Percentiles rank a stretch among this genome's conserved stretches.
These are phyloP conservation scores for Talaromyces islandicus DNA, from an alignment of 2,329 filamentous ascomycete genomes.

Conservation along the genomic window DNA sequence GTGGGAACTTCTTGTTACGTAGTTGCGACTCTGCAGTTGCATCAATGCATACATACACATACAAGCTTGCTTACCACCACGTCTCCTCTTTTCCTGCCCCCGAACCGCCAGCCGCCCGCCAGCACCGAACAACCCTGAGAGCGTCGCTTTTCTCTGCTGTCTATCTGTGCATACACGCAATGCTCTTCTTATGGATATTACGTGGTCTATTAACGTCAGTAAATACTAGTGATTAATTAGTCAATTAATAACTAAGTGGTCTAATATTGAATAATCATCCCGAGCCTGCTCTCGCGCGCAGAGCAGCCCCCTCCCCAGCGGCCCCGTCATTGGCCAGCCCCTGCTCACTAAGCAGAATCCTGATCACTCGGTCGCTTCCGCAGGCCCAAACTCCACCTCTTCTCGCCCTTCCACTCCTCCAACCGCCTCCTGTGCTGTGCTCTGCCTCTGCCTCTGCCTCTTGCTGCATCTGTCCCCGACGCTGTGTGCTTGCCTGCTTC, in stretches of 20 bases:
- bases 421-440: conserved; percentile 1
- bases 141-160: not conserved
- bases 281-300: not conserved
- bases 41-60: too few species aligned
- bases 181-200: not conserved
- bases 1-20: too few species aligned
- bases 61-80: not conserved
- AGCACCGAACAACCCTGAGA: not conserved
- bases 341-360: conserved; percentile 11
- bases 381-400: conserved; percentile 18
- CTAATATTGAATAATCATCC: not conserved
- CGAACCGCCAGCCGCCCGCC: not conserved
- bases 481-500: not conserved
- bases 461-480: not conserved
- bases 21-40: too few species aligned
- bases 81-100: not conserved
- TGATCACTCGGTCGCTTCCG: conserved; percentile 22
- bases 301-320: too few species aligned
- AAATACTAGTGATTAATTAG: too few species aligned
- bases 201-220: too few species aligned
- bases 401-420: conserved; percentile 9
- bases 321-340: conserved; percentile 6
- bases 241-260: too few species aligned
- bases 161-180: not conserved
- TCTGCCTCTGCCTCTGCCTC: not conserved